phyloP scores from a whole-genome alignment of 192 early-diverging fungal species.

The Entomortierella beljakovae region DNA sequence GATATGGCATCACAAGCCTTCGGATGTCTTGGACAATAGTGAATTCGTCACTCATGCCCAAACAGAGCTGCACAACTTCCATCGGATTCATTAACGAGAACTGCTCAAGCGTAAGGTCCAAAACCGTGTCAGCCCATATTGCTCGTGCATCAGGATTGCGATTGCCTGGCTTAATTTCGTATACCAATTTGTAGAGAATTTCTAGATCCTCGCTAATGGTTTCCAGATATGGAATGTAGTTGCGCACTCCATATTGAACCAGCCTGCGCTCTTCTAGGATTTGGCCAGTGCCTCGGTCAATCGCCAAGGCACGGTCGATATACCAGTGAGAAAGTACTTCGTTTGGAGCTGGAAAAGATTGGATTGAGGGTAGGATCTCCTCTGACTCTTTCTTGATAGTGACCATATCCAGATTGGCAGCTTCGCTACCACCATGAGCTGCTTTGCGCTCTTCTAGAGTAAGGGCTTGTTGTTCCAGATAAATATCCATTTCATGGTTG shows the following conservation, averaged over 20 bases:
- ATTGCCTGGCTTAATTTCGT: conserved; percentile 62
- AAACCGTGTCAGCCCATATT: conserved; percentile 27
- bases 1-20: conserved; percentile 61
- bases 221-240: conserved; percentile 63
- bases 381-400: conserved; percentile 44
- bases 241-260: conserved; percentile 61
- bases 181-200: conserved; percentile 68
- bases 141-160: conserved; percentile 22
- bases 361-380: conserved; percentile 46
- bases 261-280: conserved; percentile 65
- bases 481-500: conserved; percentile 41
- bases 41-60: conserved; percentile 46
- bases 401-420: conserved; percentile 32
- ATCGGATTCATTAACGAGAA: conserved; percentile 54
- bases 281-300: conserved; percentile 65
- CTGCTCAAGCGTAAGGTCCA: conserved; percentile 47
- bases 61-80: conserved; percentile 52
- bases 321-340: conserved; percentile 70
- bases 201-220: conserved; percentile 65
- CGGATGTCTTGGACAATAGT: conserved; percentile 63
- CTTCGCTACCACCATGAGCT: conserved; percentile 44
- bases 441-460: conserved; percentile 39
- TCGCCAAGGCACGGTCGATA: conserved; percentile 61
- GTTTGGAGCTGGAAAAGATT: conserved; percentile 61
- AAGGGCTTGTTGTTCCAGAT: conserved; percentile 25